These are phyloP conservation scores for Phascolomyces articulosus DNA, from an alignment of 371 early-diverging fungal species.

Conservation along the genomic window DNA sequence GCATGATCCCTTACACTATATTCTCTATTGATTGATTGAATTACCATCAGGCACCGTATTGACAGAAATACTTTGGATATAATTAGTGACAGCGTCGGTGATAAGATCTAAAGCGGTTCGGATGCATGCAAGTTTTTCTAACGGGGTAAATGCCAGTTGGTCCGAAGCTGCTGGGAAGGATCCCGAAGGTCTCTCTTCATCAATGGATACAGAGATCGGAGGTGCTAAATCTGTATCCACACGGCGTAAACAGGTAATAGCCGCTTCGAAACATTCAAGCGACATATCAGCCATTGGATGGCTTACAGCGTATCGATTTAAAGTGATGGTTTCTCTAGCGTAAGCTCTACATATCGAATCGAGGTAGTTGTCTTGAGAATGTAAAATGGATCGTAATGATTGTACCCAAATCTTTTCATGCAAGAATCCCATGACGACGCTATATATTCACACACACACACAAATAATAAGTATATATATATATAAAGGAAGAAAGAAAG, in stretches of 20 bases:
- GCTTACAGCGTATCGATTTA: conserved; percentile 43
- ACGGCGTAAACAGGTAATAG: conserved; percentile 33
- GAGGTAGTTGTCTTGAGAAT: conserved; percentile 42
- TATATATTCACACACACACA: conserved; percentile 23
- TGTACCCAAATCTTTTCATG: conserved; percentile 66
- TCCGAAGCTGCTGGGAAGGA: background rate
- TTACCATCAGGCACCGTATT: conserved; percentile 23
- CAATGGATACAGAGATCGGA: conserved; percentile 6
- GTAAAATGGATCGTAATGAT: conserved; percentile 50
- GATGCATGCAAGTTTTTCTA: conserved; percentile 48
- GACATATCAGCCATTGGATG: conserved; percentile 49
- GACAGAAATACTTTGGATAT: conserved; percentile 15
- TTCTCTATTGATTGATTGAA: too few relatives aligned
- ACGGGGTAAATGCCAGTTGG: conserved; percentile 45
- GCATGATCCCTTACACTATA: too few relatives aligned
- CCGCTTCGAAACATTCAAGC: conserved; percentile 31
- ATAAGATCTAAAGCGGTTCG: conserved; percentile 45
- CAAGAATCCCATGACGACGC: conserved; percentile 60
- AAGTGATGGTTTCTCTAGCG: conserved; percentile 31
- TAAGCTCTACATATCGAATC: conserved; percentile 39
- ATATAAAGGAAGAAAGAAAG: too few relatives aligned
- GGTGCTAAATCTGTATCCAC: conserved; percentile 32
- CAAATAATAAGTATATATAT: background rate
- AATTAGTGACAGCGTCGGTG: conserved; percentile 36
- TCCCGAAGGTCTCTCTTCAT: conserved; percentile 9